Evolutionary conservation across 164 flowering plant genomes (phyloP).

Genomic region (Vitis riparia): DNA sequence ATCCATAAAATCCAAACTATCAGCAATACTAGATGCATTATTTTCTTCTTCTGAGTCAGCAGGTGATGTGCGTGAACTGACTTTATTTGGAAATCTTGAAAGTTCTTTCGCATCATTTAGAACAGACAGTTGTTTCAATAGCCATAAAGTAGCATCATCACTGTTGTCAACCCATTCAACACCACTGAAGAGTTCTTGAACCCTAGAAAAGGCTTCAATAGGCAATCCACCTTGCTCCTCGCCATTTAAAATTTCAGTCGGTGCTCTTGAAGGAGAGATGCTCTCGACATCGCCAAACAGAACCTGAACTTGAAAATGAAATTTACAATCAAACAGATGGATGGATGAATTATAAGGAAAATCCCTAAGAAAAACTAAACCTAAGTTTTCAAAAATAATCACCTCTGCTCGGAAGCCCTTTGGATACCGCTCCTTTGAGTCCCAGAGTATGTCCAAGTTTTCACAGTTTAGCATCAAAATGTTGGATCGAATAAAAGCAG

Average conservation of each 20-base stretch:
- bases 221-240: constrained; percentile 97
- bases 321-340: not conserved
- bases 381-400: constrained; percentile 8
- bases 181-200: constrained; percentile 94
- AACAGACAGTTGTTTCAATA: constrained; percentile 81
- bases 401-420: constrained; percentile 98
- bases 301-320: constrained; percentile 46
- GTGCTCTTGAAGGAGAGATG: constrained; percentile 68
- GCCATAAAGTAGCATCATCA: constrained; percentile 95
- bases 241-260: constrained; percentile 74
- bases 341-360: not conserved
- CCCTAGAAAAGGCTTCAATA: constrained; percentile 95
- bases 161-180: constrained; percentile 84
- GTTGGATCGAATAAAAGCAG: constrained; percentile 95
- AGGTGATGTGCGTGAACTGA: constrained; percentile 60
- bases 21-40: constrained; percentile 61
- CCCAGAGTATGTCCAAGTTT: constrained; percentile 95
- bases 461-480: constrained; percentile 85
- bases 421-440: constrained; percentile 84
- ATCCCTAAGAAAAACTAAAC: too few relatives aligned
- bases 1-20: constrained; percentile 48
- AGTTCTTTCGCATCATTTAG: constrained; percentile 62
- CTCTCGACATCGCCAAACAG: constrained; percentile 89
- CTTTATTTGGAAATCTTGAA: constrained; percentile 53
- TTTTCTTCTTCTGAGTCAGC: constrained; percentile 85